Conservation (phyloP, 2,329 filamentous ascomycete species). For the Botryotinia globosa region DNA sequence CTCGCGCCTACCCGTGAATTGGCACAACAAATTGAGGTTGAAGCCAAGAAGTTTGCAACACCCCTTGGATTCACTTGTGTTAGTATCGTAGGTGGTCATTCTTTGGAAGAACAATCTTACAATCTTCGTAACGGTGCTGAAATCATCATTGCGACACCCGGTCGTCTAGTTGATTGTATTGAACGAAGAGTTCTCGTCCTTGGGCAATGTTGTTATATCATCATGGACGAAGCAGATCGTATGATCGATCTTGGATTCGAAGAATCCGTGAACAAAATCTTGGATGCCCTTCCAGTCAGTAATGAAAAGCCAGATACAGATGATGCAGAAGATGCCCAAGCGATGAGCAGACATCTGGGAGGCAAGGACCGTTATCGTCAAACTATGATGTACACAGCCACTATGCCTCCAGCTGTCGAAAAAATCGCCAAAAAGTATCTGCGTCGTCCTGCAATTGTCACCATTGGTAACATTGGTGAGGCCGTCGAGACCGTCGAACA, state of each 20-base stretch:
- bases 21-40: constrained; percentile 94
- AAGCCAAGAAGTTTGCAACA: constrained; percentile 86
- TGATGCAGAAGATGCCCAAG: constrained; percentile 77
- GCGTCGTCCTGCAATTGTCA: constrained; percentile 86
- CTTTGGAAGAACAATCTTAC: constrained; percentile 88
- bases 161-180: constrained; percentile 94
- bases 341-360: constrained; percentile 79
- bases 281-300: constrained; percentile 84
- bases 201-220: constrained; percentile 95
- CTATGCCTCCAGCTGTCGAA: constrained; percentile 90
- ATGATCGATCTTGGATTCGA: constrained; percentile 99
- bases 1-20: constrained; percentile 94
- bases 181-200: constrained; percentile 88
- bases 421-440: constrained; percentile 97
- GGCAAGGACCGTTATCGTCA: constrained; percentile 82
- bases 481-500: constrained; percentile 98
- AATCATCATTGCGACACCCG: constrained; percentile 97
- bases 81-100: constrained; percentile 96
- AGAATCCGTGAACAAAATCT: constrained; percentile 94
- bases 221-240: constrained; percentile 98
- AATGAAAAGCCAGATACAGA: constrained; percentile 97
- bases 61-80: constrained; percentile 93
- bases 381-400: constrained; percentile 99
- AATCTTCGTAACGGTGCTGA: constrained; percentile 89
- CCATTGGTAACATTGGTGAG: constrained; percentile 90